These are phyloP conservation scores for Austroboletus olivaceoglutinosus DNA, from an alignment of 1,284 basidiomycete genomes.

Conservation along the genomic window DNA sequence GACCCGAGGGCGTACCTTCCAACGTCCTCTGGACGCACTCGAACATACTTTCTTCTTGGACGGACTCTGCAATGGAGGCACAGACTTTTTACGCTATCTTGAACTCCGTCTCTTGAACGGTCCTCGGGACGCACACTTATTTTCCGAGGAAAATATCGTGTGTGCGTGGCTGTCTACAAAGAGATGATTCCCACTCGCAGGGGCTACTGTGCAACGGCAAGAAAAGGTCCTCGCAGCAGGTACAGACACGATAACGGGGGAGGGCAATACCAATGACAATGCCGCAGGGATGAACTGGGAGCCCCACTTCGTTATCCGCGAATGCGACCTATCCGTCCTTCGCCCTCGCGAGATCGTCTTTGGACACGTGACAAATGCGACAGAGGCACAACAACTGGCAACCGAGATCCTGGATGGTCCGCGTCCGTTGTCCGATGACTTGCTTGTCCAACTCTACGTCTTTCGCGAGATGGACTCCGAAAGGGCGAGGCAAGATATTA, in stretches of 20 bases:
- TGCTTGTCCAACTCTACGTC: conserved; percentile 15
- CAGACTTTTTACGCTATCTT: conserved; percentile 12
- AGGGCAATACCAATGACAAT: not conserved
- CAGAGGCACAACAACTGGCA: conserved; percentile 7
- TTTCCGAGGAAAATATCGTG: too few relatives aligned
- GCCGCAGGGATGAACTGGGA: not conserved
- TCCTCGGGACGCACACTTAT: not conserved
- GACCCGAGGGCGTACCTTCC: conserved; percentile 13
- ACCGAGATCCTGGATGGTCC: conserved; percentile 7
- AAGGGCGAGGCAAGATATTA: not conserved
- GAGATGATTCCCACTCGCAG: conserved; percentile 22
- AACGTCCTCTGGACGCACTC: conserved; percentile 11
- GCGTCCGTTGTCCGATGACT: conserved; percentile 19
- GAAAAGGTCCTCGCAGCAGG: not conserved
- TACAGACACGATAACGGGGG: not conserved
- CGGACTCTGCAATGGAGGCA: conserved; percentile 14
- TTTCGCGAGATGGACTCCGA: conserved; percentile 2
- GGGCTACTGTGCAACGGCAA: conserved; percentile 9
- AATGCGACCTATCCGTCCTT: not conserved
- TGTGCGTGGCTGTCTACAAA: too few relatives aligned
- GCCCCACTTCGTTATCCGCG: too few relatives aligned
- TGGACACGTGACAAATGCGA: conserved; percentile 4
- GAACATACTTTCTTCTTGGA: conserved; percentile 17
- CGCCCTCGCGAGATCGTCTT: conserved; percentile 9
- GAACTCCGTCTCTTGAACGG: conserved; percentile 10